Evolutionary conservation across 345 rosid genomes (phyloP).

Genomic region (Populus ilicifolia): DNA sequence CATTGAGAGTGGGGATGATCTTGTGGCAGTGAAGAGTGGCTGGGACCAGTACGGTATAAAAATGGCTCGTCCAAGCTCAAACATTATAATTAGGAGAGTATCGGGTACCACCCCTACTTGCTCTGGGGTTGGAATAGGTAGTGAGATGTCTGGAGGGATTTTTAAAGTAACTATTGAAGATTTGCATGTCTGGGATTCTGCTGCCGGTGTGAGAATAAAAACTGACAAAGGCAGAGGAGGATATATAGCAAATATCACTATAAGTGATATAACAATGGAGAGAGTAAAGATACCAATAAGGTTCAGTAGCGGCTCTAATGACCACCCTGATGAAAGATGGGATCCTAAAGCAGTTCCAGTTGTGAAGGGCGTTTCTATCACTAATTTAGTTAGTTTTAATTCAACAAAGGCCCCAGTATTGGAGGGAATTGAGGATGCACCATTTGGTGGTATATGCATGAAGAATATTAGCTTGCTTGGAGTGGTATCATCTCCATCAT

Average conservation of each 20-base stretch:
- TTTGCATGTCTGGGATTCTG: conserved; percentile 81
- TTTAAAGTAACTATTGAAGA: conserved; percentile 61
- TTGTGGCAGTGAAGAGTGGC: conserved; percentile 91
- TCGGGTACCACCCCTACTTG: conserved; percentile 95
- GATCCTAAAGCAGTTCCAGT: conserved; percentile 72
- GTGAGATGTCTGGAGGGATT: conserved; percentile 98
- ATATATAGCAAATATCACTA: conserved; percentile 60
- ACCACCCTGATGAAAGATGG: conserved; percentile 87
- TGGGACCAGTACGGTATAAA: conserved; percentile 94
- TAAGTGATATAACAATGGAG: conserved; percentile 62
- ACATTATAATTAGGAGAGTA: conserved; percentile 63
- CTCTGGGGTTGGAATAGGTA: conserved; percentile 93
- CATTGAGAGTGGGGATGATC: conserved; percentile 94
- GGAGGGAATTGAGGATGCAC: conserved; percentile 62
- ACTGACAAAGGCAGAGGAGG: conserved; percentile 94
- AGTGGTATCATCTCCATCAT: conserved; percentile 36
- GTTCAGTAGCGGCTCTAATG: conserved; percentile 85
- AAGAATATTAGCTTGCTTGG: conserved; percentile 67
- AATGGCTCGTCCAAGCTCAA: conserved; percentile 84
- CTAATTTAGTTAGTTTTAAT: conserved; percentile 59
- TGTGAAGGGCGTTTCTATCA: conserved; percentile 62
- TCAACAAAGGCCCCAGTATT: conserved; percentile 74
- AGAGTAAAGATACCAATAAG: conserved; percentile 81
- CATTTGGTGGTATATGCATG: conserved; percentile 67
- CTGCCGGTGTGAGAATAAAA: conserved; percentile 85